Conservation (phyloP, 2,329 filamentous ascomycete genomes). For the Chaetoscypha palmicola region DNA sequence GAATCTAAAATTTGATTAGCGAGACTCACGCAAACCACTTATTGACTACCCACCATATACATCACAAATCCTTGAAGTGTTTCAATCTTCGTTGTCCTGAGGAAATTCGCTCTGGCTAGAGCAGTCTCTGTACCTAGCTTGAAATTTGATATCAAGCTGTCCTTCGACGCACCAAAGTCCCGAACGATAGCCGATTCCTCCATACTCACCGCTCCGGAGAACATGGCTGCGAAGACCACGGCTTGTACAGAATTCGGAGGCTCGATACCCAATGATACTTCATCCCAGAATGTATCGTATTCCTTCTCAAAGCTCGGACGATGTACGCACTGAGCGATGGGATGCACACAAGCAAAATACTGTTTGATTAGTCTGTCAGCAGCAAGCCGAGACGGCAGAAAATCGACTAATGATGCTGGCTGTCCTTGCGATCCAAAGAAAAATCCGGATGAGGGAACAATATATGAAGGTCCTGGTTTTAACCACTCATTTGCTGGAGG, state of each 20-base stretch:
- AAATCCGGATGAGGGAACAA: constrained; percentile 35
- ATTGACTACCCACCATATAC: constrained; percentile 56
- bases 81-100: constrained; percentile 65
- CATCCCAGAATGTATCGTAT: constrained; percentile 60
- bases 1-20: constrained; percentile 53
- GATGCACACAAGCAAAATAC: constrained; percentile 63
- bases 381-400: constrained; percentile 50
- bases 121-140: constrained; percentile 61
- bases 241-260: constrained; percentile 59
- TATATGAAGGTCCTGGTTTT: constrained; percentile 44
- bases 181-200: constrained; percentile 43
- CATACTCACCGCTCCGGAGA: constrained; percentile 63
- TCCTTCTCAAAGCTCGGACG: constrained; percentile 55
- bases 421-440: constrained; percentile 51
- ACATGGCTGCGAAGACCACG: constrained; percentile 61
- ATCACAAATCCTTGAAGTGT: constrained; percentile 71
- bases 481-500: constrained; percentile 44
- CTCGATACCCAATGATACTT: constrained; percentile 51
- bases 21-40: too few species aligned
- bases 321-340: constrained; percentile 61
- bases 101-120: constrained; percentile 61
- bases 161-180: constrained; percentile 50
- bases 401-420: constrained; percentile 47
- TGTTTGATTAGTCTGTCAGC: constrained; percentile 58
- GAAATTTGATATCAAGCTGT: constrained; percentile 52